Evolutionary conservation across 768 basidiomycete species (phyloP).

Genomic region (Lactarius sp.): DNA sequence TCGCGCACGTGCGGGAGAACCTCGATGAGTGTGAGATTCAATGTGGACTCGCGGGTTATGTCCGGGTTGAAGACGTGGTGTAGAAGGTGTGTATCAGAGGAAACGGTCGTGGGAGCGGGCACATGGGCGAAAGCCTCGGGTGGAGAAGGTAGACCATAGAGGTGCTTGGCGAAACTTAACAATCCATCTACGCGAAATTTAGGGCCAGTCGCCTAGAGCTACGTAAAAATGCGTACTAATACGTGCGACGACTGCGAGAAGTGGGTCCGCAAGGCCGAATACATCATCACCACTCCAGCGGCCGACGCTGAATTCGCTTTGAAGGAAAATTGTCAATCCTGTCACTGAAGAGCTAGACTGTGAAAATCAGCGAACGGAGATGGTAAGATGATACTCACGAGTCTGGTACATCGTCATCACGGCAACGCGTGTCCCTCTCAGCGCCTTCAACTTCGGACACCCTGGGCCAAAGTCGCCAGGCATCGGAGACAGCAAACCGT

Average conservation of each 20-base stretch:
- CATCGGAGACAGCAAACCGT: slow-evolving; percentile 28
- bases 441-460: slow-evolving; percentile 27
- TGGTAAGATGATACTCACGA: slow-evolving; percentile 26
- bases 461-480: slow-evolving; percentile 27
- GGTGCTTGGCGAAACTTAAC: slow-evolving; percentile 34
- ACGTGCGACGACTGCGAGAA: slow-evolving; percentile 35
- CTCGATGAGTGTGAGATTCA: slow-evolving; percentile 34
- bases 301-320: slow-evolving; percentile 42
- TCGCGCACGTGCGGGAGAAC: slow-evolving; percentile 35
- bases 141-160: slow-evolving; percentile 26
- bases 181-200: slow-evolving; percentile 31
- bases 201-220: not conserved
- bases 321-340: slow-evolving; percentile 34
- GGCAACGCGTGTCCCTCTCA: slow-evolving; percentile 26
- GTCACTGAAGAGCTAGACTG: slow-evolving; percentile 29
- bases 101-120: slow-evolving; percentile 12
- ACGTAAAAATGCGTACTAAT: slow-evolving; percentile 30
- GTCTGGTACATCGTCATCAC: slow-evolving; percentile 30
- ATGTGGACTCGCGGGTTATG: slow-evolving; percentile 29
- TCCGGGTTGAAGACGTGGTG: slow-evolving; percentile 33
- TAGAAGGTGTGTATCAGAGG: slow-evolving; percentile 38
- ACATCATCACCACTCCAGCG: slow-evolving; percentile 44
- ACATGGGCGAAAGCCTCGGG: slow-evolving; percentile 17
- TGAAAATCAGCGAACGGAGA: not conserved
- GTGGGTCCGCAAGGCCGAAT: slow-evolving; percentile 33